Conservation (phyloP, 306 rosid species). For the Abrus pulchellus region DNA sequence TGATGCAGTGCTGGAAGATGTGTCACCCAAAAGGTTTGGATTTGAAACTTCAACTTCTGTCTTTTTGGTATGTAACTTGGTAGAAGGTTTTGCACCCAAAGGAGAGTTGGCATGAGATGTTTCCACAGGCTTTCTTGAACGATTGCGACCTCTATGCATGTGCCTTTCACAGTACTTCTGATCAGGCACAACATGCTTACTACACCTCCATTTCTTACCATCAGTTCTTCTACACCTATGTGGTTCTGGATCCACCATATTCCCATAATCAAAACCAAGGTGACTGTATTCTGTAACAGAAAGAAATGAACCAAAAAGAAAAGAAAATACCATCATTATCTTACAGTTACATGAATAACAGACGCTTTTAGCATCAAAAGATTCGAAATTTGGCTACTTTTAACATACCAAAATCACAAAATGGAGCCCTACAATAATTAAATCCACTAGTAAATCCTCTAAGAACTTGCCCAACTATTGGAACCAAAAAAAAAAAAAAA, state of each 20-base stretch:
- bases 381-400: neutral
- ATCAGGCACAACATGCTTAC: slow-evolving; percentile 55
- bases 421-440: neutral
- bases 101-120: slow-evolving; percentile 52
- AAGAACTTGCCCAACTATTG: slow-evolving; percentile 2
- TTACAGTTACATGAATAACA: slow-evolving; percentile 15
- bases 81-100: slow-evolving; percentile 49
- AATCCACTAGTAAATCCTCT: neutral
- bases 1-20: slow-evolving; percentile 29
- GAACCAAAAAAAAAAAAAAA: neutral
- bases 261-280: slow-evolving; percentile 52
- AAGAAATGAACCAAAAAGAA: slow-evolving; percentile 46
- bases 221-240: slow-evolving; percentile 93
- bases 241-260: slow-evolving; percentile 68
- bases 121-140: slow-evolving; percentile 99
- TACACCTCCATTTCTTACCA: slow-evolving; percentile 96
- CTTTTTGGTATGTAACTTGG: slow-evolving; percentile 39
- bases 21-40: slow-evolving; percentile 44
- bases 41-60: slow-evolving; percentile 38
- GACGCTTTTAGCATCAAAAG: neutral
- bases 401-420: slow-evolving; percentile 15
- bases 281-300: slow-evolving; percentile 53
- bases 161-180: slow-evolving; percentile 86
- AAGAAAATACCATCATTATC: slow-evolving; percentile 31
- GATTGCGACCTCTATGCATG: slow-evolving; percentile 88